A percentile compares a stretch with the other conserved stretches of the same genome.
These are phyloP conservation scores for Sugiyamaella americana DNA, from an alignment of 805 yeast genomes.

Conservation along the genomic window DNA sequence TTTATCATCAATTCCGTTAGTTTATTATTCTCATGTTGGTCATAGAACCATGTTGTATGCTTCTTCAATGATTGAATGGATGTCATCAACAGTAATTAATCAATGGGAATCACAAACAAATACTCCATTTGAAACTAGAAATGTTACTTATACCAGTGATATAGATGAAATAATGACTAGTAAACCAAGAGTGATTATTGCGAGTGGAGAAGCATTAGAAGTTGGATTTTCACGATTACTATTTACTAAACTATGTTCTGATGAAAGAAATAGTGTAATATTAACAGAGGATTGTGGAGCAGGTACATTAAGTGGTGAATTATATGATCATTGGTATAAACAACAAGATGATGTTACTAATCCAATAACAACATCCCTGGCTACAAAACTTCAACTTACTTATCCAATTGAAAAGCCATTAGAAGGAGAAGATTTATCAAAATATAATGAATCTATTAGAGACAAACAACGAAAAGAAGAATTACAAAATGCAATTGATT, in stretches of 20 bases:
- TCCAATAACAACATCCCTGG: slow-evolving; percentile 9
- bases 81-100: slow-evolving; percentile 78
- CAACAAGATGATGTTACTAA: slow-evolving; percentile 3
- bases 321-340: slow-evolving; percentile 34
- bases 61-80: slow-evolving; percentile 90
- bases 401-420: slow-evolving; percentile 26
- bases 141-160: slow-evolving; percentile 50
- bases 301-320: slow-evolving; percentile 43
- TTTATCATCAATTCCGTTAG: slow-evolving; percentile 50
- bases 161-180: slow-evolving; percentile 14
- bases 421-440: slow-evolving; percentile 31
- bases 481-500: slow-evolving; percentile 30
- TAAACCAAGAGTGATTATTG: slow-evolving; percentile 68
- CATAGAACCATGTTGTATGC: slow-evolving; percentile 75
- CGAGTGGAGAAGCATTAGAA: slow-evolving; percentile 60
- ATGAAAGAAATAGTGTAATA: slow-evolving; percentile 62
- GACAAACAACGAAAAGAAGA: slow-evolving; percentile 23
- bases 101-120: slow-evolving; percentile 73
- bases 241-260: slow-evolving; percentile 47
- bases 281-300: slow-evolving; percentile 60
- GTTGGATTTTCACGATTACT: slow-evolving; percentile 49
- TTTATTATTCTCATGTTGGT: slow-evolving; percentile 72
- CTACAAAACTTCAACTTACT: slow-evolving; percentile 14
- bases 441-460: slow-evolving; percentile 23
- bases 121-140: slow-evolving; percentile 73